A percentile compares a stretch with the other conserved stretches of the same genome.
These are phyloP conservation scores for Coemansia sp. DNA, from an alignment of 192 early-diverging fungal genomes.

Conservation along the genomic window DNA sequence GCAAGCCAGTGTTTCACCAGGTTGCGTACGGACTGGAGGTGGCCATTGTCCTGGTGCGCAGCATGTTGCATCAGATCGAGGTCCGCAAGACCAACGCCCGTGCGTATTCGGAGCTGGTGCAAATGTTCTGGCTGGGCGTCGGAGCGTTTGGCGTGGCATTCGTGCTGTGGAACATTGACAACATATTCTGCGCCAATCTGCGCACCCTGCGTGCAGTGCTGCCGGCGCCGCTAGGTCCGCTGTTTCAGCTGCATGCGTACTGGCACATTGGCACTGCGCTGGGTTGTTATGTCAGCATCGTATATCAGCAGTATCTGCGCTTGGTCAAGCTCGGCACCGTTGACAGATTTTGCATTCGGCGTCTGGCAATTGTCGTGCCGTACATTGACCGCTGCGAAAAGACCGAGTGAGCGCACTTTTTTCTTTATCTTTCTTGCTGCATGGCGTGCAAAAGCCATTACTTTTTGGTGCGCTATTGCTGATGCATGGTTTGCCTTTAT, in stretches of 20 bases:
- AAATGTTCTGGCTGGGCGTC: slow-evolving; percentile 38
- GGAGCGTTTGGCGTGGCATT: slow-evolving; percentile 59
- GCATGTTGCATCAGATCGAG: slow-evolving; percentile 43
- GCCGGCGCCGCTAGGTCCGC: slow-evolving; percentile 53
- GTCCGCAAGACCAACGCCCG: slow-evolving; percentile 42
- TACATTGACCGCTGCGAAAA: slow-evolving; percentile 35
- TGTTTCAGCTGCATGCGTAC: slow-evolving; percentile 66
- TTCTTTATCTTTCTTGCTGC: not conserved
- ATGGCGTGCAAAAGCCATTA: slow-evolving; percentile 2
- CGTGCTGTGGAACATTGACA: slow-evolving; percentile 79
- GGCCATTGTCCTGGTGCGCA: slow-evolving; percentile 52
- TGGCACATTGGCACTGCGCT: slow-evolving; percentile 68
- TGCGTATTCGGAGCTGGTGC: slow-evolving; percentile 38
- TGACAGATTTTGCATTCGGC: slow-evolving; percentile 41
- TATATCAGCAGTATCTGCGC: slow-evolving; percentile 60
- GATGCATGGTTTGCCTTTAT: too few species aligned
- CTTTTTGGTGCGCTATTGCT: too few species aligned
- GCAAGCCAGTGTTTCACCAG: slow-evolving; percentile 69
- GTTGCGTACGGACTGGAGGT: slow-evolving; percentile 57
- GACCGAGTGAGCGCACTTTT: not conserved
- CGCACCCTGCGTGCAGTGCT: slow-evolving; percentile 52
- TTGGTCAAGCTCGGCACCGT: slow-evolving; percentile 51
- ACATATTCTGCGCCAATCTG: slow-evolving; percentile 64
- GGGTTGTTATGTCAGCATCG: slow-evolving; percentile 58
- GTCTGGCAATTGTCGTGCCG: slow-evolving; percentile 40